Base-by-base conservation (phyloP, 768 basidiomycete genomes). In the Mycena rosella region DNA sequence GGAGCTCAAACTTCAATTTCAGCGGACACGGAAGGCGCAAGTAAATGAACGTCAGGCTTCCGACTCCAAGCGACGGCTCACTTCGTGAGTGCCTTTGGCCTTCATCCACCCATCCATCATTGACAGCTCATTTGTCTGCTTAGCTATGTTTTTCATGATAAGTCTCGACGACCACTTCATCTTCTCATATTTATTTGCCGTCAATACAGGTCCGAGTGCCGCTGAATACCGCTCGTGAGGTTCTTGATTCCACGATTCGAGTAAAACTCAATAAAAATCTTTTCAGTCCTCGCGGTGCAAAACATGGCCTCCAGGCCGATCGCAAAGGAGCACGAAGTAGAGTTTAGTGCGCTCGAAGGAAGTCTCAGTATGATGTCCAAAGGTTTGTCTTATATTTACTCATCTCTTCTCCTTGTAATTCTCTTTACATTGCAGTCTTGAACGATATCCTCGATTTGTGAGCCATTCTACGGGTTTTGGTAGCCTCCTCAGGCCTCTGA, bases 351-450 rank as follows among this genome's bases (percentile, higher is more conserved):
- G 3, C 81, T 92, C 22, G 87, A 88, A 65, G 89, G 89, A 2
- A 89, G 87, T 67, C 74, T 92, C 54, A 86, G 86, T 63, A 90
- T 91, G 87, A 92, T 92, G 92, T 86, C 86, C 54, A 90, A 90
- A 80, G 88, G 88, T 84, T 32, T 20, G 79, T 67, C 22, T 30
- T 52, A 24, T 10, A 51, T 27, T 52, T 63, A 60, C 65, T 49
- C 34, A 48, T 55, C 29, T n/a, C 22, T 51, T 40, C 32, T 22
- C 8, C 6, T 20, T 30, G 40, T 38, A 54, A 15, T 40, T 47
- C 8, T 40, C 26, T 64, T 38, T 32, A 27, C 27, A 38, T 24
- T 14, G 11, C 61, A 88, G 89, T 90, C 8, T 80, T 89, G 34
- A 89, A 90, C 60, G 89, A 90, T 71, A 86, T 90, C 32, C 82